Conservation (phyloP, 2,329 filamentous ascomycete genomes). For the Fusarium gaditjirri region DNA sequence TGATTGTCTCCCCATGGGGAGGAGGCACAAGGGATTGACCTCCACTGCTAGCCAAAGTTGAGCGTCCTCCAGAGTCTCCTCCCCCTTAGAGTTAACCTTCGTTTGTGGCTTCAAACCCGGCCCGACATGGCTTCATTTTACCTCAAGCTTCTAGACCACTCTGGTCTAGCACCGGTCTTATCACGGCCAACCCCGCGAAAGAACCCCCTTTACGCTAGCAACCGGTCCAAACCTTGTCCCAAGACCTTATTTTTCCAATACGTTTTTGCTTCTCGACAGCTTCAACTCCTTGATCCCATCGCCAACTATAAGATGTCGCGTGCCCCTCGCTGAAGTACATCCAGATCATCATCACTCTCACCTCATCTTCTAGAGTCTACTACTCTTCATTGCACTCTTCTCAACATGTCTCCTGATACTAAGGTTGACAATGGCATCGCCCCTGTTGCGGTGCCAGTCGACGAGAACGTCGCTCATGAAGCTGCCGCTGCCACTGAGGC, state of each 20-base stretch:
- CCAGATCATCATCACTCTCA: slow-evolving; percentile 8
- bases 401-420: slow-evolving; percentile 26
- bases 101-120: background rate
- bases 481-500: slow-evolving; percentile 46
- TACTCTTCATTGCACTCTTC: background rate
- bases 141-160: background rate
- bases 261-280: background rate
- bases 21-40: no score
- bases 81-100: background rate
- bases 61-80: background rate
- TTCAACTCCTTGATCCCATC: background rate
- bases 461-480: slow-evolving; percentile 34
- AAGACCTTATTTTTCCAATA: background rate
- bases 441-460: slow-evolving; percentile 15
- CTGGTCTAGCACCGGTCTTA: slow-evolving; percentile 10
- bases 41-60: background rate
- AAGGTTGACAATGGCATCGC: slow-evolving; percentile 23
- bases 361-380: background rate
- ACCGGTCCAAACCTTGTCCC: background rate
- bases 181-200: slow-evolving; percentile 14
- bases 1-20: slow-evolving; percentile 20
- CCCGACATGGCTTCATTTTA: background rate
- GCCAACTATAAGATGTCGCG: slow-evolving; percentile 15
- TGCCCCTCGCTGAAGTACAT: background rate
- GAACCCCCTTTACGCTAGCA: background rate